These are phyloP conservation scores for Glebionis coronaria DNA, from an alignment of 129 eudicot genomes.

Conservation along the genomic window DNA sequence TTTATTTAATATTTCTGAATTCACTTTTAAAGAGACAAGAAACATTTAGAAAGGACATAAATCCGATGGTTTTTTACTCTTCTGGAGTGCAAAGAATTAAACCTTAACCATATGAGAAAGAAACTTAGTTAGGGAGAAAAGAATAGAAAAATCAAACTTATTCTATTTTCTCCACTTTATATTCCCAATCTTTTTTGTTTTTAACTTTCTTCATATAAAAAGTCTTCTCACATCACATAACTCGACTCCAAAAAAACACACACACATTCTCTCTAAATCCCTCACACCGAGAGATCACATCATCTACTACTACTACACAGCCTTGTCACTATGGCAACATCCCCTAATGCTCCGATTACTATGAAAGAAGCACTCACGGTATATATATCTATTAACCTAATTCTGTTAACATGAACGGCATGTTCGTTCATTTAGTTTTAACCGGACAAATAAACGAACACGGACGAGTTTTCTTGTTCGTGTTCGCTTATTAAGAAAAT, in stretches of 20 bases:
- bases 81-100: neutral
- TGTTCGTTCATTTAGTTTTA: no score
- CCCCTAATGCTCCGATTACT: constrained; percentile 96
- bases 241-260: constrained; percentile 4
- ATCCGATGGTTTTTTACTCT: neutral
- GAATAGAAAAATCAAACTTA: no score
- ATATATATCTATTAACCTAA: constrained; percentile 5
- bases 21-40: neutral
- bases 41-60: neutral
- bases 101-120: neutral
- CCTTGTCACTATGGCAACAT: constrained; percentile 73
- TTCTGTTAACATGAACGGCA: constrained; percentile 1
- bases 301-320: constrained; percentile 33
- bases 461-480: no score
- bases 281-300: constrained; percentile 17
- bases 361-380: constrained; percentile 98
- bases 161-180: constrained; percentile 1
- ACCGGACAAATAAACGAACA: no score
- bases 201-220: neutral
- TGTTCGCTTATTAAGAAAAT: no score
- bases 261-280: constrained; percentile 33
- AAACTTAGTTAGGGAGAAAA: no score
- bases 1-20: neutral
- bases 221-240: constrained; percentile 26
- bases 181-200: neutral